Evolutionary conservation across 108 stramenopile species (phyloP).

Genomic region (Fragilariopsis cylindrus): DNA sequence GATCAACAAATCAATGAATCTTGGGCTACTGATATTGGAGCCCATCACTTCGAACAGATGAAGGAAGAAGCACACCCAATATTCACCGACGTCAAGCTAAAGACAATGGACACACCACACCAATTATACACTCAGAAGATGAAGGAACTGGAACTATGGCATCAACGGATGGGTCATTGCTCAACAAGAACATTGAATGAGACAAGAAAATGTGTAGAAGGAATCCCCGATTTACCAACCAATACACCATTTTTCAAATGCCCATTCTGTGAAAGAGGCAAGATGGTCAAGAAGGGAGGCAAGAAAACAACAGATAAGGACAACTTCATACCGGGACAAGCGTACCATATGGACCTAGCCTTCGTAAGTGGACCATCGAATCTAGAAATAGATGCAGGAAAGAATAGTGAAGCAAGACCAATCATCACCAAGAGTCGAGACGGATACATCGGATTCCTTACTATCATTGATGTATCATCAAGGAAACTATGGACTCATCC

Average conservation of each 20-base stretch:
- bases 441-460: not conserved
- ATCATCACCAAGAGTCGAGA: not conserved
- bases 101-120: too few species aligned
- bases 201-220: not conserved
- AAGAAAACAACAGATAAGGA: not conserved
- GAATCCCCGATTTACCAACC: not conserved
- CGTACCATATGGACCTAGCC: not conserved
- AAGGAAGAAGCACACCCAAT: too few species aligned
- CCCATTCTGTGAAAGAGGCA: not conserved
- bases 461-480: not conserved
- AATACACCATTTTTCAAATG: not conserved
- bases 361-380: not conserved
- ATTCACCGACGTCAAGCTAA: too few species aligned
- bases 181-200: not conserved
- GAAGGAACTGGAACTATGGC: slow-evolving; percentile 1
- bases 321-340: not conserved
- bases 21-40: too few species aligned
- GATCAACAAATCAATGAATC: too few species aligned
- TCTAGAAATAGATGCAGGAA: not conserved
- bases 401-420: not conserved
- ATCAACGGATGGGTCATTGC: not conserved
- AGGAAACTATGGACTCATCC: not conserved
- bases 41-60: too few species aligned
- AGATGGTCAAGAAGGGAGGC: not conserved
- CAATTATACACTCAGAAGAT: not conserved